Conservation (phyloP, 176 grass and related monocot genomes). For the Hsuehochloa calcarea region DNA sequence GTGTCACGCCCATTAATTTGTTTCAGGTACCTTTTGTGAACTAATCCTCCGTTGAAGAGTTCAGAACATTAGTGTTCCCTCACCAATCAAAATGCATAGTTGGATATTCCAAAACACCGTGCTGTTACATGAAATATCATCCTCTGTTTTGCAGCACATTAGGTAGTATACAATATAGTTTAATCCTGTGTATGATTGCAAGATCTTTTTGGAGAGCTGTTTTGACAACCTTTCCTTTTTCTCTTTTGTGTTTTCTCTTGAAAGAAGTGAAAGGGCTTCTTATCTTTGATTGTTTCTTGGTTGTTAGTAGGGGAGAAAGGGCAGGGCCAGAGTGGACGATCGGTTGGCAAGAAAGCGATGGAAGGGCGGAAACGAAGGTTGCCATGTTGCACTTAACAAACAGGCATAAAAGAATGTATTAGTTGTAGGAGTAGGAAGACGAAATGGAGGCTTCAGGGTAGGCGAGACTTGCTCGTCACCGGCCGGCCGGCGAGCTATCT, state of each 20-base stretch:
- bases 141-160: no score
- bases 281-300: slow-evolving; percentile 9
- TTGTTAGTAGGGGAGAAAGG: slow-evolving; percentile 9
- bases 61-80: neutral
- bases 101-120: neutral
- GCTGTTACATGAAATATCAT: neutral
- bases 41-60: neutral
- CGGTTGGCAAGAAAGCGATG: slow-evolving; percentile 52
- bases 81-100: neutral
- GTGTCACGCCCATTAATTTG: neutral
- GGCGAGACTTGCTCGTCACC: slow-evolving; percentile 44
- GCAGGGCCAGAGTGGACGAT: slow-evolving; percentile 42
- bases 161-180: neutral
- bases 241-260: neutral
- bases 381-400: slow-evolving; percentile 15
- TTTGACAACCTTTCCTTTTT: neutral
- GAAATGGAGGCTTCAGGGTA: slow-evolving; percentile 24
- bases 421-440: neutral
- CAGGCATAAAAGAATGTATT: neutral
- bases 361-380: slow-evolving; percentile 23
- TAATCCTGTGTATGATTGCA: neutral
- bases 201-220: neutral
- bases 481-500: neutral
- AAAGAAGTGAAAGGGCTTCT: neutral
- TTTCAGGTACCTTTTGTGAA: neutral